phyloP scores from a whole-genome alignment of 2,329 filamentous ascomycete species.

The Stagonosporopsis tanaceti region DNA sequence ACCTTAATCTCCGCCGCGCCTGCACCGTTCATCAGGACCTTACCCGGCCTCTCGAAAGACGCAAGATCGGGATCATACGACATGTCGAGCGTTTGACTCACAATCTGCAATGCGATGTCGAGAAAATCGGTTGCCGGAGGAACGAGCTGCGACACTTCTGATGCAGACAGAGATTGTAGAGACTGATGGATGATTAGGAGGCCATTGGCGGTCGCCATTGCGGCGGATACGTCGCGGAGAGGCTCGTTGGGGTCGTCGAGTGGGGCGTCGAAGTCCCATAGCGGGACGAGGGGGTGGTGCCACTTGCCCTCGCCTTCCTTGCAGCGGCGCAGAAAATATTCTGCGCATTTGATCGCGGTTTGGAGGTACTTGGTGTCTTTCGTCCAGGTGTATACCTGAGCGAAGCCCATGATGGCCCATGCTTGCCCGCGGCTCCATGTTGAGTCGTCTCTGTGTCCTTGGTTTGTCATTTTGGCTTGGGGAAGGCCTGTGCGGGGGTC shows the following conservation, averaged over 20 bases:
- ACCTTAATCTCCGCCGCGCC: conserved; percentile 26
- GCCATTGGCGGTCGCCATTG: conserved; percentile 54
- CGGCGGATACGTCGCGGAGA: conserved; percentile 52
- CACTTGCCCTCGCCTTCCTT: conserved; percentile 43
- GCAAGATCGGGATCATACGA: conserved; percentile 41
- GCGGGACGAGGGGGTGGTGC: conserved; percentile 49
- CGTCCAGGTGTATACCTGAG: conserved; percentile 59
- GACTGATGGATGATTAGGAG: conserved; percentile 51
- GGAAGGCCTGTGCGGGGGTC: conserved; percentile 53
- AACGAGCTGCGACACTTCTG: conserved; percentile 2
- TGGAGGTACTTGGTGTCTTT: conserved; percentile 52
- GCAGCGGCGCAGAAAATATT: conserved; percentile 57
- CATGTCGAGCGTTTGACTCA: conserved; percentile 42
- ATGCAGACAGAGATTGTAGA: conserved; percentile 29
- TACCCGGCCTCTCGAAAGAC: conserved; percentile 24
- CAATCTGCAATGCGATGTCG: conserved; percentile 30
- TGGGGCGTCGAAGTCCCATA: conserved; percentile 63
- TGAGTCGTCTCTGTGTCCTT: conserved; percentile 55
- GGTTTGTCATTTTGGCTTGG: conserved; percentile 59
- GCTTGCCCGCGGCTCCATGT: conserved; percentile 61
- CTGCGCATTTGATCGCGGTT: conserved; percentile 55
- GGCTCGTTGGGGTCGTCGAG: conserved; percentile 43
- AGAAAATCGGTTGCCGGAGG: conserved; percentile 23
- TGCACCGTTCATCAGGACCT: conserved; percentile 26
- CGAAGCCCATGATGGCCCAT: conserved; percentile 60